Evolutionary conservation across 164 flowering plant species (phyloP).

Genomic region (Tetrastigma voinierianum): DNA sequence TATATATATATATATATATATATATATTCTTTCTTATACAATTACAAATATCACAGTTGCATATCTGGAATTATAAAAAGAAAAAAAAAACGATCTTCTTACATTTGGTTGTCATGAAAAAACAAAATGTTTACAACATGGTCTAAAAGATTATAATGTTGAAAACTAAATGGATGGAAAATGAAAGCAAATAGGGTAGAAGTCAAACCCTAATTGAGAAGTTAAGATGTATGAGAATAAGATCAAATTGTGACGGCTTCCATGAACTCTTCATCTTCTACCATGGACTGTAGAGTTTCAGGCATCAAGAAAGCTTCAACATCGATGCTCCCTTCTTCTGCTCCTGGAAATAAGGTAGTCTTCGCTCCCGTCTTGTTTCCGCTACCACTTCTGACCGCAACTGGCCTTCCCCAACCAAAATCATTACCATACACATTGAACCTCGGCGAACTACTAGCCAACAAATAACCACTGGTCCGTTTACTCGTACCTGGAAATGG

Average conservation of each 20-base stretch:
- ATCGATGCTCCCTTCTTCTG: constrained; percentile 11
- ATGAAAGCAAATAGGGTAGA: no score
- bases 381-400: constrained; percentile 8
- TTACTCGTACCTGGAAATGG: no score
- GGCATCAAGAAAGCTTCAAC: constrained; percentile 8
- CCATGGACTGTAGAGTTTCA: neutral
- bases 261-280: constrained; percentile 10
- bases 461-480: neutral
- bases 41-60: no score
- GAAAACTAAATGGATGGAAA: no score
- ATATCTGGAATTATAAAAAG: no score
- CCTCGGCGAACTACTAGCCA: constrained; percentile 7
- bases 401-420: constrained; percentile 19
- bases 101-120: no score
- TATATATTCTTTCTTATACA: no score
- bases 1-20: no score
- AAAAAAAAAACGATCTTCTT: no score
- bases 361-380: constrained; percentile 7
- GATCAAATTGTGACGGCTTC: neutral
- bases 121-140: no score
- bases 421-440: constrained; percentile 9
- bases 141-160: no score
- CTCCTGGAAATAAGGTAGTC: constrained; percentile 6
- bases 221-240: neutral
- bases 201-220: no score